Evolutionary conservation across 2,329 filamentous ascomycete species (phyloP).

Genomic region (Aphanocladium album): DNA sequence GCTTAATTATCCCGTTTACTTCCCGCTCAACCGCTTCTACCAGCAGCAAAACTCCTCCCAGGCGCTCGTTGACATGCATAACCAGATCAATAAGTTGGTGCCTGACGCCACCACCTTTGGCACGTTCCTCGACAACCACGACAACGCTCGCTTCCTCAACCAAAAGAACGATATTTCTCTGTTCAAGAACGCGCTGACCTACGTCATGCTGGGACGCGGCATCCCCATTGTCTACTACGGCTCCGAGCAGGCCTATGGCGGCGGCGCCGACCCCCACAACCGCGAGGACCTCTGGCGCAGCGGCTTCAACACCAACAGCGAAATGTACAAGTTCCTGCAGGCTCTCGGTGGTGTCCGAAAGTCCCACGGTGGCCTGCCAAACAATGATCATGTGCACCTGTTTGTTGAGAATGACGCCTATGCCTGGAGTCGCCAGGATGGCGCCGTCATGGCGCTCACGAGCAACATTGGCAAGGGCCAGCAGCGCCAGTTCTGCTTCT

Average conservation of each 20-base stretch:
- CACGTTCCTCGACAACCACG: conserved; percentile 56
- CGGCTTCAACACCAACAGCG: conserved; percentile 38
- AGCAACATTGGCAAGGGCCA: conserved; percentile 37
- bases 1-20: conserved; percentile 54
- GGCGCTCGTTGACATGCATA: conserved; percentile 34
- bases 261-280: conserved; percentile 43
- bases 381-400: conserved; percentile 39
- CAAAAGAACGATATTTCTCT: conserved; percentile 48
- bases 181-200: conserved; percentile 57
- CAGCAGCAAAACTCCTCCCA: conserved; percentile 31
- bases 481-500: conserved; percentile 37
- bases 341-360: conserved; percentile 5
- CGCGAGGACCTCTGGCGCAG: conserved; percentile 57
- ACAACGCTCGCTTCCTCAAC: conserved; percentile 49
- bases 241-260: conserved; percentile 56
- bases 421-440: conserved; percentile 39
- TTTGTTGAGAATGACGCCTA: conserved; percentile 38
- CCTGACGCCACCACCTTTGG: conserved; percentile 42
- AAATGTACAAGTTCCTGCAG: conserved; percentile 45
- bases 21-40: conserved; percentile 35
- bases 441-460: conserved; percentile 40
- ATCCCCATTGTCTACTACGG: conserved; percentile 63
- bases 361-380: conserved; percentile 33
- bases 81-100: conserved; percentile 31
- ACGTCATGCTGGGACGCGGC: conserved; percentile 55